Evolutionary conservation across 164 flowering plant genomes (phyloP), one percentile per base, ranked within the genome.

Genomic region (Tetracentron sinense): DNA sequence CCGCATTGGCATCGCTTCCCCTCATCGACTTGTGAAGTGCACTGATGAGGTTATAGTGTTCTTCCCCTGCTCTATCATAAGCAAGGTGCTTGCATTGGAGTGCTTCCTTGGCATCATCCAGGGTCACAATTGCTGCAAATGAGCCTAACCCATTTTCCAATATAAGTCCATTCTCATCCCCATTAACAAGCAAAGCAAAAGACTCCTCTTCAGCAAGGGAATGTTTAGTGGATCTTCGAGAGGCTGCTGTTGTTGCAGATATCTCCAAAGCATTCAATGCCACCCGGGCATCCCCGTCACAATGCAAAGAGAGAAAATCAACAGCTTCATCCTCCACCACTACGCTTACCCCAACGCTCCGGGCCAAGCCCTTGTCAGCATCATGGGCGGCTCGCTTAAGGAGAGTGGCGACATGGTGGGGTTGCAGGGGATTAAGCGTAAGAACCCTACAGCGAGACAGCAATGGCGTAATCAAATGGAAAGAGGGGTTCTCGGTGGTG

Each of bases 401-500:
- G 19, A 92, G 72, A 7, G 15, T 17, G 1, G 54, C 71, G 2
- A 89, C 58, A 58, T 80, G 82, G 1, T 67, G 51, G 7, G 90
- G 89, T 54, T 71, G 66, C 54, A 92, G 62, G 0, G 81, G 78
- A 44, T 81, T 81, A 6, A 92, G 84, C 0, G 75, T 71, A n/a
- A 92, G 75, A 20, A 92, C 86, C 19, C 88, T 69, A 70, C 89
- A 85, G 15, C 98, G 77, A 6, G 96, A 89, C 69, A 92, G 66
- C 76, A 92, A 66, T 0, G 98, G 96, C 2, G 92, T 87, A 14
- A 81, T 75, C 82, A 92, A 71, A 70, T 89, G 96, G 70, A 92
- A 92, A 0, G 96, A 89, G 0, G 98, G 98, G 72, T 92, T 92
- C 76, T 92, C 98, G 0, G 98, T 92, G 5, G 96, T 92, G 11